Evolutionary conservation across 352 stramenopile genomes (phyloP).

Genomic region (Globisporangium nunn): DNA sequence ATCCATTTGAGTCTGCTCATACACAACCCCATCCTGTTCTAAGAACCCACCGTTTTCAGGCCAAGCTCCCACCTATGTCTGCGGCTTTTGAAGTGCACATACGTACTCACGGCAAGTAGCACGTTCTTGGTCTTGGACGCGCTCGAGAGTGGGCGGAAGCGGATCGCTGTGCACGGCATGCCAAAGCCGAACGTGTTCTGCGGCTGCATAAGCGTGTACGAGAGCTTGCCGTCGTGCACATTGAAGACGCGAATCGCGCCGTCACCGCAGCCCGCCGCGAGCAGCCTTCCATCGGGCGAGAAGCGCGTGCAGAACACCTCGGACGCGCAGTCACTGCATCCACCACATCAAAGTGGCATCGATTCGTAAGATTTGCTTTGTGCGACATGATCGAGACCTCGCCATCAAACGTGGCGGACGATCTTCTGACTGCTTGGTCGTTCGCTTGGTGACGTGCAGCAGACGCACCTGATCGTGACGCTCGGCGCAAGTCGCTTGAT

Average conservation of each 20-base stretch:
- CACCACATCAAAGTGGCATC: too few species aligned
- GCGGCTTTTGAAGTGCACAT: not conserved
- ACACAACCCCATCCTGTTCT: not conserved
- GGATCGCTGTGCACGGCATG: constrained; percentile 79
- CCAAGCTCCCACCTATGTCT: too few species aligned
- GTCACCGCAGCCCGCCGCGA: constrained; percentile 81
- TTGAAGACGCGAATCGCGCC: constrained; percentile 85
- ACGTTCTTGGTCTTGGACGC: constrained; percentile 90
- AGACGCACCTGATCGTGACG: constrained; percentile 57
- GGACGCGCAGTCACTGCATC: constrained; percentile 58
- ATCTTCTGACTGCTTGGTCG: too few species aligned
- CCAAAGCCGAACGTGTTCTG: constrained; percentile 60
- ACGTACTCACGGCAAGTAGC: constrained; percentile 82
- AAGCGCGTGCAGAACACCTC: constrained; percentile 88
- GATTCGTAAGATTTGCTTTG: too few species aligned
- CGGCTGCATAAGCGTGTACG: constrained; percentile 80
- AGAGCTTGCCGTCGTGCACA: constrained; percentile 62
- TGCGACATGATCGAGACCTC: too few species aligned
- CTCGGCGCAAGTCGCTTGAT: constrained; percentile 72
- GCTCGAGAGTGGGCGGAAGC: constrained; percentile 72
- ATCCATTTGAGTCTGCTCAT: constrained; percentile 73
- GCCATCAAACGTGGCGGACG: too few species aligned
- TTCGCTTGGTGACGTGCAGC: not conserved
- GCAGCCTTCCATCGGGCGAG: constrained; percentile 73
- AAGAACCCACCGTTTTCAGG: too few species aligned